phyloP scores from a whole-genome alignment of 176 grass and related monocot species.

The Poa pratensis region DNA sequence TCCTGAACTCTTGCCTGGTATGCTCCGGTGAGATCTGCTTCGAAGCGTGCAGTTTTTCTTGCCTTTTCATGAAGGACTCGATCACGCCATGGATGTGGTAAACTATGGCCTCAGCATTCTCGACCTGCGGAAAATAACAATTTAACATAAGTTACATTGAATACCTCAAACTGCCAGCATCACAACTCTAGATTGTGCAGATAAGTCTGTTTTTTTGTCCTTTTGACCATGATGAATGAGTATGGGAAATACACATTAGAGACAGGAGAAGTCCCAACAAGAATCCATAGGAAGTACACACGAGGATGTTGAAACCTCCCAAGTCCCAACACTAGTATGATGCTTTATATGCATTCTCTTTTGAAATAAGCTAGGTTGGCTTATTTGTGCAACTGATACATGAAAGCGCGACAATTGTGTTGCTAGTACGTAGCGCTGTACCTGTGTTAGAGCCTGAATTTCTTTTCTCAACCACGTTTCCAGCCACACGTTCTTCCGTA shows the following conservation, averaged over 20 bases:
- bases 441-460: conserved; percentile 62
- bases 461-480: conserved; percentile 61
- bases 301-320: neutral
- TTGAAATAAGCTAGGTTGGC: neutral
- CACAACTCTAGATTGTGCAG: neutral
- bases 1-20: conserved; percentile 66
- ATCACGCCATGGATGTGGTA: conserved; percentile 83
- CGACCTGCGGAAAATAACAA: conserved; percentile 55
- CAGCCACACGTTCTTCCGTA: conserved; percentile 52
- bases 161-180: neutral
- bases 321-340: neutral
- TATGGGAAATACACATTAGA: neutral
- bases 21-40: conserved; percentile 42
- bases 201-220: neutral
- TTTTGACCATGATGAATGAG: neutral
- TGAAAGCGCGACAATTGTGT: neutral
- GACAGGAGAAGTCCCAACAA: neutral
- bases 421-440: neutral
- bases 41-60: conserved; percentile 35
- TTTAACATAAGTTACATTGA: neutral
- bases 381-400: neutral
- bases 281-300: neutral
- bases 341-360: neutral
- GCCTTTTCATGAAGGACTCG: conserved; percentile 73
- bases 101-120: conserved; percentile 67